Base-by-base conservation (phyloP, 2,329 filamentous ascomycete genomes). In the Fusarium miscanthi region DNA sequence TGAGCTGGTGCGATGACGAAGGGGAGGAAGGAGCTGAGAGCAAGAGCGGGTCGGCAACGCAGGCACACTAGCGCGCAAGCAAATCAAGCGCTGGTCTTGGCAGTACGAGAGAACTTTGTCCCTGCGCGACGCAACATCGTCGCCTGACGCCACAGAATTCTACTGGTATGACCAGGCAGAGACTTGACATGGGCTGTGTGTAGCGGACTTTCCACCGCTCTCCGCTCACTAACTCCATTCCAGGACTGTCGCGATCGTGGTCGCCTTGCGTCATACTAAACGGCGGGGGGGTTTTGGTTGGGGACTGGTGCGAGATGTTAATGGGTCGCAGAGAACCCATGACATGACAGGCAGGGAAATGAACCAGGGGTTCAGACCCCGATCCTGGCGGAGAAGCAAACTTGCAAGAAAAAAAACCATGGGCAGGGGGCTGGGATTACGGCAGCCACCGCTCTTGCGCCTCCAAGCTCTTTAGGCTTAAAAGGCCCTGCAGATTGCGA, bases 251-350 rank as follows among this genome's bases (percentile, higher is more conserved):
- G 66, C 62, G 53, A 66, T 63, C 57, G 66, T 62, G 57, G 69
- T 63, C 63, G 58, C 54, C 69, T 76, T 77, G 76, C 74, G 76
- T 77, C 76, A 77, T 77, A 72, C 68, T 68, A 60, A 75, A 63
- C 61, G 58, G 62, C 33, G 61, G 56, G 63, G 66, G 66, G 43
- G 5, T 52, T 69, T 69, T 63, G 69, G 52, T 69, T 71, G 71
- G 75, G 73, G 69, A 66, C 43, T 60, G 57, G 53, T 60, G 66
- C 68, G 68, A 66, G 64, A 66, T 61, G 65, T 41, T 42, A 53
- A 73, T 66, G 73, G 65, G 65, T 52, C 63, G 52, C 52, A 76
- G 54, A 76, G 73, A 76, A 72, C 60, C 69, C 64, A 74, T 74
- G 73, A 72, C 74, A 76, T 70, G 72, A 73, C 64, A 65, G 61